Percentiles rank a stretch among this genome's conserved stretches.
These are phyloP conservation scores for Delphinella strobiligena DNA, from an alignment of 2,329 filamentous ascomycete genomes.

Conservation along the genomic window DNA sequence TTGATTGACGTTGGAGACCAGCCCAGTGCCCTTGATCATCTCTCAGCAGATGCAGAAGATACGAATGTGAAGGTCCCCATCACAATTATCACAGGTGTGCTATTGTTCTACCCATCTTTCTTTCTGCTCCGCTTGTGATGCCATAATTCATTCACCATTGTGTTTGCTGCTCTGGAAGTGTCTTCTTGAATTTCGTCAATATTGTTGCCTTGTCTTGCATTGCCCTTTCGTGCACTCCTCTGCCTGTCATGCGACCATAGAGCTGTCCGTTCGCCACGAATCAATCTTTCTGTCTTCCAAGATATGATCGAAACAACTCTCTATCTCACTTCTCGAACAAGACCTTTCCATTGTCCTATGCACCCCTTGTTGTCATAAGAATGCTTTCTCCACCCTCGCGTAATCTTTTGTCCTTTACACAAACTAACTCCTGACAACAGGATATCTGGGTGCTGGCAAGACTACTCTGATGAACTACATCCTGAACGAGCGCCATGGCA, in stretches of 20 bases:
- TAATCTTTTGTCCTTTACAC: background rate
- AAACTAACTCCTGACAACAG: constrained; percentile 32
- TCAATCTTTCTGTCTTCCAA: too few species aligned
- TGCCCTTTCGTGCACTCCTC: too few species aligned
- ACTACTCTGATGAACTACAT: constrained; percentile 95
- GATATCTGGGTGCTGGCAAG: constrained; percentile 91
- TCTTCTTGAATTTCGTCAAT: too few species aligned
- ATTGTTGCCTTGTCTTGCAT: too few species aligned
- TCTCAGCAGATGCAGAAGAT: constrained; percentile 34
- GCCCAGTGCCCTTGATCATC: constrained; percentile 15
- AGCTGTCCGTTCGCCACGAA: background rate
- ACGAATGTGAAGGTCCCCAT: constrained; percentile 59
- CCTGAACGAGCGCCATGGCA: constrained; percentile 84
- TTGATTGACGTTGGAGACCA: constrained; percentile 41
- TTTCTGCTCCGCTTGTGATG: constrained; percentile 1
- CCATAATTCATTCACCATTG: too few species aligned
- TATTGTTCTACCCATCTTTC: background rate
- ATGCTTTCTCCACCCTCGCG: too few species aligned
- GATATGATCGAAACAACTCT: too few species aligned
- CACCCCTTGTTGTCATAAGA: too few species aligned
- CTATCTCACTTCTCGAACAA: too few species aligned
- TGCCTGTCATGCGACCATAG: too few species aligned
- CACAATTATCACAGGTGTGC: constrained; percentile 66
- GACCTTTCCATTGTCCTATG: too few species aligned
- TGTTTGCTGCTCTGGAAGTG: too few species aligned